Conservation (phyloP, 139 green algal genomes). For the Micractinium conductrix region DNA sequence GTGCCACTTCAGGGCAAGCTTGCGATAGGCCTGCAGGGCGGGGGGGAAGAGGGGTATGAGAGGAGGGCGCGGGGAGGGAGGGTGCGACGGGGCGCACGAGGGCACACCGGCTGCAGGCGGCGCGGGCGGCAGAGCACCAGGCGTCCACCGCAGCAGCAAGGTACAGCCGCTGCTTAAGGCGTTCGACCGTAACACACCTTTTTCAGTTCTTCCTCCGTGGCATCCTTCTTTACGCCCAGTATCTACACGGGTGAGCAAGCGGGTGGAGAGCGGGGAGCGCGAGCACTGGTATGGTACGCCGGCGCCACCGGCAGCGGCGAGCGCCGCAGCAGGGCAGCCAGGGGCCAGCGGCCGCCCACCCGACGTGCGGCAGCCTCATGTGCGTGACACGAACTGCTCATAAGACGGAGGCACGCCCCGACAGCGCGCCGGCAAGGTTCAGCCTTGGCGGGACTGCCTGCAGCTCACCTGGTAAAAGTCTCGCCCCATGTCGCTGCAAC, state of each 20-base stretch:
- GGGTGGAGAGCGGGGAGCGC: neutral
- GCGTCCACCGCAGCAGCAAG: neutral
- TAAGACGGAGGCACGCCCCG: no score
- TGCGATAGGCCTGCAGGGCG: constrained; percentile 42
- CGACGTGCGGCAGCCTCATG: neutral
- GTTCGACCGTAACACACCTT: constrained; percentile 57
- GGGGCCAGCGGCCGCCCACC: neutral
- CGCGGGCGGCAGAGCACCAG: no score
- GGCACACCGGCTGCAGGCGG: no score
- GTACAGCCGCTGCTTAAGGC: neutral
- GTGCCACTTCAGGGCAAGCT: constrained; percentile 51
- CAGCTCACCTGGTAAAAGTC: constrained; percentile 79
- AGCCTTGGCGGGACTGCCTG: no score
- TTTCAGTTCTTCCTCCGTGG: constrained; percentile 83
- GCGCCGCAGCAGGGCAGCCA: neutral
- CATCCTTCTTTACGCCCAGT: constrained; percentile 75
- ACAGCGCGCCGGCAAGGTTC: no score
- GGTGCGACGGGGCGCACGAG: no score
- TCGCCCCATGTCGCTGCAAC: neutral
- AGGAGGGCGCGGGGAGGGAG: neutral
- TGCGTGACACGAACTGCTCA: no score
- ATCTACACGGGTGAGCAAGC: constrained; percentile 24
- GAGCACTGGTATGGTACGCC: neutral
- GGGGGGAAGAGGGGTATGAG: neutral
- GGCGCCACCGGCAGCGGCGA: neutral